Evolutionary conservation across 1,139 yeast species (phyloP), one percentile per base, ranked within the genome.

Genomic region (Pichia sp.): DNA sequence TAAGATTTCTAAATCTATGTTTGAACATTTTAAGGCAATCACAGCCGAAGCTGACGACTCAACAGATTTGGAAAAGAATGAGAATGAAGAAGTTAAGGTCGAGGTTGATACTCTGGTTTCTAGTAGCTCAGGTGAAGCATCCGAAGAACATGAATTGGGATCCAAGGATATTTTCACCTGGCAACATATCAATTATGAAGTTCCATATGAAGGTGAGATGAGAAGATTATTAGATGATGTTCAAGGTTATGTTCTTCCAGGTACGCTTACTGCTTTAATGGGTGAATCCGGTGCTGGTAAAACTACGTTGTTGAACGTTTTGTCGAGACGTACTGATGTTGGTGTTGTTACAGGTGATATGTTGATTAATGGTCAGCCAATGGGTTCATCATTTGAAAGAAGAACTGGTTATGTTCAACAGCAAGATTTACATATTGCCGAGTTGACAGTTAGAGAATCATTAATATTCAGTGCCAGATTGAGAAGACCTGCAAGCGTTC

Each of bases 231-330:
- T 78, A 49, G 73, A 74, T 51, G 60, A 68, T 52, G 68, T 78
- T 40, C 74, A 75, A 54, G 84, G 83, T 26, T 77, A 64, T 53
- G 75, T 76, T 56, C 64, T 66, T 40, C 81, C 82, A 2, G 82
- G 82, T 39, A 71, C 73, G 1, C 59, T 75, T 52, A 75, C 79
- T 40, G 80, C 80, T 4, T 59, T 79, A 41, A 78, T 79, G 83
- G 85, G 85, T 46, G 83, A 77, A 55, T 78, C 84, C 7, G 85
- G 85, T 54, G 83, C 85, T 37, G 85, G 85, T 59, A 79, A 79
- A 57, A 78, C 85, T 0, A 79, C 85, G 1, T 59, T 79, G 45
- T 67, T 79, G 53, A 77, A 78, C 53, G 71, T 73, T 40, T 63
- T 79, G 49, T 76, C 85, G 31, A 75, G 71, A 50, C 65, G 81